Evolutionary conservation across 768 basidiomycete genomes (phyloP), one percentile per base, ranked within the genome.

Genomic region (Mycena rebaudengoi): DNA sequence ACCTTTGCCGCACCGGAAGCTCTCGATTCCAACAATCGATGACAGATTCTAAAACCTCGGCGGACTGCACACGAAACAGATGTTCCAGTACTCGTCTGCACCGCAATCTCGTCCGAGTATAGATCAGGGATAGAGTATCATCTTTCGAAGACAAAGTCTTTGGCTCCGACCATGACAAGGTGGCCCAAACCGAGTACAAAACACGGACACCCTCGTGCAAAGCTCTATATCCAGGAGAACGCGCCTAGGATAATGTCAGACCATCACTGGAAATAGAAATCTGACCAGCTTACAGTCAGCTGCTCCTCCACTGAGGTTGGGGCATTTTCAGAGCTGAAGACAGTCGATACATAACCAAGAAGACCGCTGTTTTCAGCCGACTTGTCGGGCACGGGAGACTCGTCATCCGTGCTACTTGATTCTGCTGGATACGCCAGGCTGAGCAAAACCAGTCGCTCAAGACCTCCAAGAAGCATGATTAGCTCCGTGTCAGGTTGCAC

Each of bases 341-440:
- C 96, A 57, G 88, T 93, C 2, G 95, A 96, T 52, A 99, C 91
- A 70, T 95, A 92, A 10, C 96, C 95, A 0, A 98, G 81, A 12
- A 99, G 77, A 1, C 96, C 91, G 71, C 85, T 82, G 10, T 81
- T 80, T 65, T 90, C 88, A 18, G 80, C 79, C 23, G 74, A 68
- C 68, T 87, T 92, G 67, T 89, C 93, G 18, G 80, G 71, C 0
- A 71, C 69, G 13, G 75, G 69, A 14, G 77, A 76, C 10, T 92
- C 91, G 18, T 91, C 91, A 18, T 91, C 88, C 1, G 80, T 76
- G 8, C 79, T 76, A 30, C 76, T 75, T 1, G 77, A 63, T 33
- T 90, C 89, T 1, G 83, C 70, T 29, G 80, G 82, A 51, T 88
- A 87, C 0, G 88, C 82, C 45, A 95, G 78, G 51, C 90, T 91